Evolutionary conservation across 1,284 basidiomycete genomes (phyloP), one percentile per base, ranked within the genome.

Genomic region (Ganoderma resinaceum): DNA sequence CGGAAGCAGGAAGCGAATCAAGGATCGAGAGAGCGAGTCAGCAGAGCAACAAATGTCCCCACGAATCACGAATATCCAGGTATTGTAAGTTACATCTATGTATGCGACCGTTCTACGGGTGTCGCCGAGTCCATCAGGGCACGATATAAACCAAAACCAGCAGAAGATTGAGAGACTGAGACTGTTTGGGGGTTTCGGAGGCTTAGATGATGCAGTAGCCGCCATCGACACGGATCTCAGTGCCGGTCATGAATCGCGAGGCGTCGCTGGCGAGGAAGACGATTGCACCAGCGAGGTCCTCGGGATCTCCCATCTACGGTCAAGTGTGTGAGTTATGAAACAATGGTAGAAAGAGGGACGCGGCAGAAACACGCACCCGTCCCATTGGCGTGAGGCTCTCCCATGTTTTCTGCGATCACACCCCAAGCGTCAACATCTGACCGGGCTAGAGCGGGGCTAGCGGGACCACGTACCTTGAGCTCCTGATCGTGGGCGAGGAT

Each of bases 371-470:
- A 83, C 85, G 76, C 78, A 92, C 92, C 81, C 87, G 86, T 69
- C 93, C 92, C 93, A 97, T 95, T 0, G 97, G 96, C 6, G 96
- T 98, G 76, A 96, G 79, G 75, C 87, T 88, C 78, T 96, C 92
- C 97, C 97, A 98, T 62, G 91, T 94, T 81, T 91, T 92, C 89
- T 94, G 79, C 59, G 57, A 57, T 49, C 61, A 62, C 65, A 70
- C 61, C 66, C 70, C 35, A 53, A 49, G 67, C 31, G 66, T 69
- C 29, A 65, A 43, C 61, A 52, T 49, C 62, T 67, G 69, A 71
- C 62, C 58, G 23, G 38, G n/a, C 65, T 40, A 63, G 64, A 59
- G 49, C 59, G 1, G n/a, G 12, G 26, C 52, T 23, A 26, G 23
- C 38, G 35, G 61, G 23, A 31, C 20, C 76, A 80, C 64, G 68